A percentile compares a stretch with the other conserved stretches of the same genome.
phyloP scores from a whole-genome alignment of 2,329 filamentous ascomycete genomes.

The Thelonectria discophora region DNA sequence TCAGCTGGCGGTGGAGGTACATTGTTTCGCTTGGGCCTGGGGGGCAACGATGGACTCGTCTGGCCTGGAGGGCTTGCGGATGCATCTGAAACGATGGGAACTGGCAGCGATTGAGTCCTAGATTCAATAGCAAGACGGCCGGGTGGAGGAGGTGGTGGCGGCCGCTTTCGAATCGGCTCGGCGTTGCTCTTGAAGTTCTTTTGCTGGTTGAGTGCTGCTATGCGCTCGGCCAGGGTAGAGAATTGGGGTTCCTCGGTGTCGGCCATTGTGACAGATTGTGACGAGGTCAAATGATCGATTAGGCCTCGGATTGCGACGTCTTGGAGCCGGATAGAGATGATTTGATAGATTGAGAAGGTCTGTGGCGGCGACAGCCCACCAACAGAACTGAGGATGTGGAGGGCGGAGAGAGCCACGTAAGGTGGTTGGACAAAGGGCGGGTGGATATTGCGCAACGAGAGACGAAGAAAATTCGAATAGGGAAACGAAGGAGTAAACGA shows the following conservation, averaged over 20 bases:
- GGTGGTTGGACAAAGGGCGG: background rate
- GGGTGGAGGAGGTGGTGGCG: constrained; percentile 52
- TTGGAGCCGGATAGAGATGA: too few relatives aligned
- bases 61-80: constrained; percentile 26
- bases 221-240: constrained; percentile 68
- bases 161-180: constrained; percentile 54
- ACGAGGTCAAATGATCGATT: too few relatives aligned
- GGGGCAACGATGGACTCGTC: constrained; percentile 31
- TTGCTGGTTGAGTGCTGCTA: constrained; percentile 70
- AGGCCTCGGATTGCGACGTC: too few relatives aligned
- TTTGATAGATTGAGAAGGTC: background rate
- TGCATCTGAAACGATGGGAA: constrained; percentile 47
- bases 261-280: constrained; percentile 56
- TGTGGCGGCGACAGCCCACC: background rate
- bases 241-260: constrained; percentile 70
- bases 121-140: constrained; percentile 51
- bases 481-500: constrained; percentile 7
- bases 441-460: background rate
- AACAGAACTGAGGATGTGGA: background rate
- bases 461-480: background rate
- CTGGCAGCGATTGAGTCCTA: constrained; percentile 49
- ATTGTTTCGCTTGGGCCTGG: constrained; percentile 33
- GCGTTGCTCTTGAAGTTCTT: constrained; percentile 63
- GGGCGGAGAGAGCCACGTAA: constrained; percentile 11
- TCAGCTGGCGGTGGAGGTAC: constrained; percentile 21